Percentiles rank a stretch among this genome's conserved stretches.
phyloP scores from a whole-genome alignment of 106 monocot species.

The Dendrobium chrysotoxum region DNA sequence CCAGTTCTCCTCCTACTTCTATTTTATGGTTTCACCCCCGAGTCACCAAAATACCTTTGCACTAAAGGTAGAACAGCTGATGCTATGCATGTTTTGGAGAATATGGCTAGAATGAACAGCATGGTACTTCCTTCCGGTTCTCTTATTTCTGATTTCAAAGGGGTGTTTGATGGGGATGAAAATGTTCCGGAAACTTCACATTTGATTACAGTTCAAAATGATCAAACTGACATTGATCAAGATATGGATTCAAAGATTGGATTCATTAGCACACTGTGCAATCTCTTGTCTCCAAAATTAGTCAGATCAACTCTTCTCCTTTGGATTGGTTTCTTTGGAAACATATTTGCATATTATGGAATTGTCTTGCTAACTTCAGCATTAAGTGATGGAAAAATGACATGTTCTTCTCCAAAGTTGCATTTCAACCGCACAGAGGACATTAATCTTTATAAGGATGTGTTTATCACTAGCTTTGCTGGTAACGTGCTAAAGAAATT shows the following conservation, averaged over 20 bases:
- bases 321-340: slow-evolving; percentile 70
- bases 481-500: slow-evolving; percentile 23
- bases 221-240: neutral
- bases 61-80: slow-evolving; percentile 53
- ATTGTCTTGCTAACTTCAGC: slow-evolving; percentile 61
- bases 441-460: slow-evolving; percentile 45
- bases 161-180: slow-evolving; percentile 12
- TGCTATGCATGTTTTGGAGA: slow-evolving; percentile 46
- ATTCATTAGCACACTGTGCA: slow-evolving; percentile 21
- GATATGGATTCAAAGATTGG: slow-evolving; percentile 12
- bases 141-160: slow-evolving; percentile 32
- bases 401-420: slow-evolving; percentile 20
- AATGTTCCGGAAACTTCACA: slow-evolving; percentile 31
- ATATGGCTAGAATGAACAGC: slow-evolving; percentile 46
- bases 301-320: slow-evolving; percentile 63
- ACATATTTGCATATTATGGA: slow-evolving; percentile 82
- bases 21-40: slow-evolving; percentile 54
- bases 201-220: slow-evolving; percentile 22
- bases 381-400: slow-evolving; percentile 17
- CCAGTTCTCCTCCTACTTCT: slow-evolving; percentile 63
- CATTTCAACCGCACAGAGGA: slow-evolving; percentile 3
- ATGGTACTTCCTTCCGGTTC: slow-evolving; percentile 44
- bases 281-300: slow-evolving; percentile 43
- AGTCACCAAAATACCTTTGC: slow-evolving; percentile 84
- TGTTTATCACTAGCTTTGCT: slow-evolving; percentile 71